Percentiles rank a stretch among this genome's conserved stretches.
Conservation (phyloP, 2,329 filamentous ascomycete species). For the Ambrosiella xylebori region DNA sequence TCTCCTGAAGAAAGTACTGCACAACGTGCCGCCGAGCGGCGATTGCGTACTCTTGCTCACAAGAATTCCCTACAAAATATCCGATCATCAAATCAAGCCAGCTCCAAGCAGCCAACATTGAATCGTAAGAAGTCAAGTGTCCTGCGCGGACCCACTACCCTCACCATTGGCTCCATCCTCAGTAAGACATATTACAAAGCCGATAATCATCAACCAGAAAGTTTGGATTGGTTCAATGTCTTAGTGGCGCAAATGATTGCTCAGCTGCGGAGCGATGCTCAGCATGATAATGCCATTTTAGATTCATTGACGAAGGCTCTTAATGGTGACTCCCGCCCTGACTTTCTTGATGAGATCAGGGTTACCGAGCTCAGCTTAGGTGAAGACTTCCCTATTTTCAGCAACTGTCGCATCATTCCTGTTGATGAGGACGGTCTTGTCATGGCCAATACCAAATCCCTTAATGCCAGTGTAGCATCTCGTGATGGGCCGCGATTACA, state of each 20-base stretch:
- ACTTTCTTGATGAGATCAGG: constrained; percentile 83
- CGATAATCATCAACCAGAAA: constrained; percentile 87
- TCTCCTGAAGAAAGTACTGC: constrained; percentile 66
- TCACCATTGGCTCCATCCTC: constrained; percentile 86
- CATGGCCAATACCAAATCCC: constrained; percentile 32
- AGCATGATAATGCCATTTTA: constrained; percentile 79
- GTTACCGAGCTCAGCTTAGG: constrained; percentile 88
- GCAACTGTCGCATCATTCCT: constrained; percentile 89
- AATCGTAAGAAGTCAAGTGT: constrained; percentile 55
- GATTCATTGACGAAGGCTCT: constrained; percentile 68
- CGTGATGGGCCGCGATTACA: constrained; percentile 62
- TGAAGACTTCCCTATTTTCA: constrained; percentile 96
- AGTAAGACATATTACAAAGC: constrained; percentile 97
- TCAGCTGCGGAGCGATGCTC: constrained; percentile 81
- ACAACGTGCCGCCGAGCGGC: constrained; percentile 55
- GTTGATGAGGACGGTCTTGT: constrained; percentile 62
- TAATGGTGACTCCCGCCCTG: constrained; percentile 72
- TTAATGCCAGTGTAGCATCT: constrained; percentile 34
- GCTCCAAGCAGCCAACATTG: constrained; percentile 21
- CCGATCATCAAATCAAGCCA: constrained; percentile 22
- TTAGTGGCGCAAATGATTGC: constrained; percentile 91
- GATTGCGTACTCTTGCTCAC: constrained; percentile 58
- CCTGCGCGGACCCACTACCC: constrained; percentile 51
- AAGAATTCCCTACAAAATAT: constrained; percentile 54
- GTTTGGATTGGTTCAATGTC: constrained; percentile 97